phyloP scores from a whole-genome alignment of 140 eudicot genomes.

The Stevia rebaudiana region DNA sequence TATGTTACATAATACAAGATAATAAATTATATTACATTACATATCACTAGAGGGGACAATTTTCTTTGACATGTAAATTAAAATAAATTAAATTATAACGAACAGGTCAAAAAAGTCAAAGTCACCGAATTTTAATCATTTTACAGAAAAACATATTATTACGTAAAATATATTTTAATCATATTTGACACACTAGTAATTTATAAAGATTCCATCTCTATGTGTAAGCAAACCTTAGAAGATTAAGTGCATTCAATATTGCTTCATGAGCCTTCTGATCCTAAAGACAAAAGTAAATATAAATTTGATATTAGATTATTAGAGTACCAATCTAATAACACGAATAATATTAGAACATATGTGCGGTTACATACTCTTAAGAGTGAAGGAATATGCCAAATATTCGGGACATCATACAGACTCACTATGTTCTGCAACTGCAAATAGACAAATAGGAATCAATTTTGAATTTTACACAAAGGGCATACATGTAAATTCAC shows the following conservation, averaged over 20 bases:
- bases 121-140: too few relatives aligned
- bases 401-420: slow-evolving; percentile 83
- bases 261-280: slow-evolving; percentile 98
- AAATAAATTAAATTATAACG: neutral
- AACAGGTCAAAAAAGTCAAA: neutral
- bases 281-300: slow-evolving; percentile 30
- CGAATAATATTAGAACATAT: neutral
- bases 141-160: neutral
- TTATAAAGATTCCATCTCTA: neutral
- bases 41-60: neutral
- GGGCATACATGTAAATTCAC: slow-evolving; percentile 8
- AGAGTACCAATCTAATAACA: slow-evolving; percentile 8
- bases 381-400: slow-evolving; percentile 92
- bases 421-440: slow-evolving; percentile 71
- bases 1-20: slow-evolving; percentile 26
- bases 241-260: slow-evolving; percentile 71
- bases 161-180: neutral
- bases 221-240: slow-evolving; percentile 45
- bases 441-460: neutral
- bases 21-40: neutral
- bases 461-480: slow-evolving; percentile 1
- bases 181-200: neutral
- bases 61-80: neutral
- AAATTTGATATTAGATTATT: neutral
- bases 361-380: slow-evolving; percentile 46